Conservation (phyloP, 768 basidiomycete species). For the Boletellus ananas region DNA sequence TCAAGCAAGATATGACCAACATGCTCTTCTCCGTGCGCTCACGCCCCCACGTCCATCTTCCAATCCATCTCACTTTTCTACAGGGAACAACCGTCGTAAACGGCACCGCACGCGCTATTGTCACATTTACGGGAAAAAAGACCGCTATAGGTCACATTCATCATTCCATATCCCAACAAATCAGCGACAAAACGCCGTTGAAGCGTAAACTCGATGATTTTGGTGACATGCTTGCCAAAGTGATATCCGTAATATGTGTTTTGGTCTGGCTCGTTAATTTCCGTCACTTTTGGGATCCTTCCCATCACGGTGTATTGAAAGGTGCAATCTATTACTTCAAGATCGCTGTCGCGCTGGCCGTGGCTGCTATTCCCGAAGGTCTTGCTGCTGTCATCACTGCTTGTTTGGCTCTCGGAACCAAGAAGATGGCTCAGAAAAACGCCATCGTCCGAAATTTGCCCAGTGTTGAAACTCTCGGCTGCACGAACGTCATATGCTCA, state of each 20-base stretch:
- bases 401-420: slow-evolving; percentile 92
- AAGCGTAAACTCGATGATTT: slow-evolving; percentile 99
- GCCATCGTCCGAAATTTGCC: slow-evolving; percentile 96
- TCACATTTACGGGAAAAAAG: slow-evolving; percentile 77
- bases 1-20: slow-evolving; percentile 98
- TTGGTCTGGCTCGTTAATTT: slow-evolving; percentile 98
- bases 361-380: slow-evolving; percentile 97
- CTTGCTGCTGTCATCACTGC: slow-evolving; percentile 98
- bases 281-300: slow-evolving; percentile 93
- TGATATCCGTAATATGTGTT: slow-evolving; percentile 94
- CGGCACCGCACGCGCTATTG: slow-evolving; percentile 83
- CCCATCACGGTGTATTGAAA: slow-evolving; percentile 85
- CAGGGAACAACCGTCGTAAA: slow-evolving; percentile 97
- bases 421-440: slow-evolving; percentile 99
- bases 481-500: slow-evolving; percentile 97
- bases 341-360: slow-evolving; percentile 97
- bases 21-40: slow-evolving; percentile 83
- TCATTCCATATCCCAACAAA: slow-evolving; percentile 90
- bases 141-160: slow-evolving; percentile 98
- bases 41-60: neutral
- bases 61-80: neutral
- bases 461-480: slow-evolving; percentile 94
- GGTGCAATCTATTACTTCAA: slow-evolving; percentile 99
- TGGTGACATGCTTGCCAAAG: slow-evolving; percentile 95
- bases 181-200: slow-evolving; percentile 92